These are phyloP conservation scores for Calonectria henricotiae DNA, from an alignment of 2,329 filamentous ascomycete genomes.

Conservation along the genomic window DNA sequence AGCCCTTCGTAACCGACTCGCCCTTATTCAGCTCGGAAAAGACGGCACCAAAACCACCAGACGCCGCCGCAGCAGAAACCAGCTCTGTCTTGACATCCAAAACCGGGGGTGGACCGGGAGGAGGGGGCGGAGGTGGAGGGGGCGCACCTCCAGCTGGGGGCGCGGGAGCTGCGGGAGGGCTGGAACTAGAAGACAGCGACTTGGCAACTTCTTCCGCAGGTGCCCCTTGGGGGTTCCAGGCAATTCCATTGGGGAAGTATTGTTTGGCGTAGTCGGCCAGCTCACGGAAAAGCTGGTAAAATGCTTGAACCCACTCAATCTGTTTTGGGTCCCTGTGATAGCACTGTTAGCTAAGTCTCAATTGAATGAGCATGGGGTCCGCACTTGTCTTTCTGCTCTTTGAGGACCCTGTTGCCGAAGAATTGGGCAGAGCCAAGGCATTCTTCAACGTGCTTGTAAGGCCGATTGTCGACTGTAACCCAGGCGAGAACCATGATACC, in stretches of 20 bases:
- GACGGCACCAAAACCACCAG: slow-evolving; percentile 84
- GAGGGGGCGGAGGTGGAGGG: slow-evolving; percentile 75
- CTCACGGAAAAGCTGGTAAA: slow-evolving; percentile 90
- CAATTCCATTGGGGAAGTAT: slow-evolving; percentile 83
- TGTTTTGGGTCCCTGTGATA: slow-evolving; percentile 80
- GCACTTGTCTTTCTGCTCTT: slow-evolving; percentile 85
- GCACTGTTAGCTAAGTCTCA: slow-evolving; percentile 26
- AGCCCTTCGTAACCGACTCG: slow-evolving; percentile 86
- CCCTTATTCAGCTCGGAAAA: slow-evolving; percentile 95
- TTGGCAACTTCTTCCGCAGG: slow-evolving; percentile 79
- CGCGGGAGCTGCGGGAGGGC: slow-evolving; percentile 65
- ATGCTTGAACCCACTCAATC: slow-evolving; percentile 92
- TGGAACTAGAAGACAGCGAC: slow-evolving; percentile 65
- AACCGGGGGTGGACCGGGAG: slow-evolving; percentile 79
- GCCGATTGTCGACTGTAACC: slow-evolving; percentile 88
- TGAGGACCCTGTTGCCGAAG: slow-evolving; percentile 94
- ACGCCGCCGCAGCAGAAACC: slow-evolving; percentile 52
- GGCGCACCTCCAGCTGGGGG: slow-evolving; percentile 68
- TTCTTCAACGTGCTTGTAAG: slow-evolving; percentile 88
- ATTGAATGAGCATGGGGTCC: slow-evolving; percentile 29
- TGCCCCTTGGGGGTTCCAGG: slow-evolving; percentile 87
- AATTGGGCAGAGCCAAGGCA: slow-evolving; percentile 89
- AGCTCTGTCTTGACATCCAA: slow-evolving; percentile 71
- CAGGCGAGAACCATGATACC: slow-evolving; percentile 92
- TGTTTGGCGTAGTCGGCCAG: slow-evolving; percentile 89